Percentiles rank a stretch among this genome's conserved stretches.
phyloP scores from a whole-genome alignment of 495 filamentous ascomycete species.

The Penicillium canariense region DNA sequence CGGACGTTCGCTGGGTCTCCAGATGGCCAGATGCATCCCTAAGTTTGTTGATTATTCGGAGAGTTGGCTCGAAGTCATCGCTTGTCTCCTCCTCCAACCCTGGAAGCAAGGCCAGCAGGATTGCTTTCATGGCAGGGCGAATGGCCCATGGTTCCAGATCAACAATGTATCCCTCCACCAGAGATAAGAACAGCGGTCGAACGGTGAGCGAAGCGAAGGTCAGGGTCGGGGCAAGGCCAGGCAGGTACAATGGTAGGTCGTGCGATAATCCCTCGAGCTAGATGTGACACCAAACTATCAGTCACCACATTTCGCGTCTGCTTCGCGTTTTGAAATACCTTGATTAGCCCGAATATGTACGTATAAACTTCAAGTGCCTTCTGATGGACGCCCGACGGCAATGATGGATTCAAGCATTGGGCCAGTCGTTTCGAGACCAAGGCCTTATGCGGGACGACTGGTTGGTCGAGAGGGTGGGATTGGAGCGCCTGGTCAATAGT shows the following conservation, averaged over 20 bases:
- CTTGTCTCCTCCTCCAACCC: conserved; percentile 94
- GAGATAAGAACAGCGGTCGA: conserved; percentile 74
- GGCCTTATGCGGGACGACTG: conserved; percentile 76
- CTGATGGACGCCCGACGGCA: conserved; percentile 98
- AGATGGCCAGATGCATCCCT: conserved; percentile 61
- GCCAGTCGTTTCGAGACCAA: conserved; percentile 86
- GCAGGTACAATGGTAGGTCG: conserved; percentile 84
- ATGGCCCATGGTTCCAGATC: conserved; percentile 65
- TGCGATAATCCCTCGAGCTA: conserved; percentile 67
- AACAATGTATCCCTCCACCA: conserved; percentile 79
- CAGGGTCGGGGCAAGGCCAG: conserved; percentile 81
- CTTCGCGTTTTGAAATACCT: conserved; percentile 18
- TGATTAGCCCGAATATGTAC: conserved; percentile 67
- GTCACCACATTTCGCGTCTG: neutral
- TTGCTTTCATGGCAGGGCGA: conserved; percentile 83
- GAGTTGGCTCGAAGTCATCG: conserved; percentile 90
- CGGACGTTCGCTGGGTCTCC: conserved; percentile 40
- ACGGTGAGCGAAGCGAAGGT: conserved; percentile 92
- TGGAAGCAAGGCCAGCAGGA: conserved; percentile 81
- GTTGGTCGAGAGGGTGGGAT: conserved; percentile 68
- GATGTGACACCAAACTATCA: conserved; percentile 8
- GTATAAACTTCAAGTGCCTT: conserved; percentile 93
- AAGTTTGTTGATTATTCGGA: conserved; percentile 74
- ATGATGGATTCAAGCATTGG: conserved; percentile 88
- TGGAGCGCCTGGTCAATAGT: conserved; percentile 70